Percentiles rank a stretch among this genome's conserved stretches.
These are phyloP conservation scores for Moesziomyces sp. DNA, from an alignment of 1,284 basidiomycete species.

Conservation along the genomic window DNA sequence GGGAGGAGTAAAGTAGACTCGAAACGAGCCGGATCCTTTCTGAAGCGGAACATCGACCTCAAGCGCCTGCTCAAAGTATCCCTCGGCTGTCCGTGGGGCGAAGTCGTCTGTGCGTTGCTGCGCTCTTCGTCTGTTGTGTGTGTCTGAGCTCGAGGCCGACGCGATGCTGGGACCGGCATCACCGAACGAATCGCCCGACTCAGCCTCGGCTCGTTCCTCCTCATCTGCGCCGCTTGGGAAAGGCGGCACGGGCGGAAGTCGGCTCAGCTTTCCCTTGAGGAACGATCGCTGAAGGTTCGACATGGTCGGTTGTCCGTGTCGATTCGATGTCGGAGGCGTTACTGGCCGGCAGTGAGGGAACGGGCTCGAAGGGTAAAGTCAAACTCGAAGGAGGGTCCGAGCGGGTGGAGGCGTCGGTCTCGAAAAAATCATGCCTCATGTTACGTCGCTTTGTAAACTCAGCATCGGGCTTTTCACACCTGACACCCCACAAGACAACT, in stretches of 20 bases:
- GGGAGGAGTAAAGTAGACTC: conserved; percentile 68
- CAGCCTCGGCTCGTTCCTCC: conserved; percentile 13
- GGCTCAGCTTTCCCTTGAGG: conserved; percentile 41
- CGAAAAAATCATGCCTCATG: neutral
- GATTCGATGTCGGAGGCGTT: neutral
- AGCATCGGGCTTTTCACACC: too few species aligned
- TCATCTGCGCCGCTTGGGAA: conserved; percentile 20
- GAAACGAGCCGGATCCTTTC: conserved; percentile 62
- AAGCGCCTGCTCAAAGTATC: conserved; percentile 62
- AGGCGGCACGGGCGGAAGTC: conserved; percentile 44
- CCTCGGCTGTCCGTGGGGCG: conserved; percentile 54
- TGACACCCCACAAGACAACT: too few species aligned
- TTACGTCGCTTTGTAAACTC: neutral
- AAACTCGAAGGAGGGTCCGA: neutral
- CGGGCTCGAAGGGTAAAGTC: neutral
- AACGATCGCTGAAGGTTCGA: conserved; percentile 39
- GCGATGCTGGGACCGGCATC: neutral
- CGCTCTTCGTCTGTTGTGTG: neutral
- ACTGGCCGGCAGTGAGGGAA: too few species aligned
- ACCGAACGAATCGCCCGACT: conserved; percentile 5
- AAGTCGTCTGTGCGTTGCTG: conserved; percentile 16
- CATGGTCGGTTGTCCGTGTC: conserved; percentile 15
- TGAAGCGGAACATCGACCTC: conserved; percentile 55
- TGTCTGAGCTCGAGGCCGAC: conserved; percentile 2
- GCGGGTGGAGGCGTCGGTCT: neutral